These are phyloP conservation scores for Geosmithia flava DNA, from an alignment of 2,329 filamentous ascomycete species.

Conservation along the genomic window DNA sequence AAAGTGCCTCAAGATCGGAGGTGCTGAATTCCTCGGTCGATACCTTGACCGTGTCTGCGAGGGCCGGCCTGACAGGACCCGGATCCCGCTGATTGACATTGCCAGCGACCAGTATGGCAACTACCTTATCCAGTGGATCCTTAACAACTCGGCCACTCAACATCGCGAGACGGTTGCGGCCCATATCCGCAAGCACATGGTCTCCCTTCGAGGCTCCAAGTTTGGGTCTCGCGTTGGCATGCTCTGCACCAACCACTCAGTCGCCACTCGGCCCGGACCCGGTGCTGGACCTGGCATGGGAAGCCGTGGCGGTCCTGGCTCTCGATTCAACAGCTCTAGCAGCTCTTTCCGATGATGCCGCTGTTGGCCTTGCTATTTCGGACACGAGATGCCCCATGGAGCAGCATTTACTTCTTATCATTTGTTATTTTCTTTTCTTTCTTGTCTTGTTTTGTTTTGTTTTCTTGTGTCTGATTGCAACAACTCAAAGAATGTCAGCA, in stretches of 20 bases:
- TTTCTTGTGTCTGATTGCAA: background rate
- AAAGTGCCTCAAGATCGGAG: conserved; percentile 96
- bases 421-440: background rate
- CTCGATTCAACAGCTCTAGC: conserved; percentile 37
- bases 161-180: conserved; percentile 87
- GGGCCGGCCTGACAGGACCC: conserved; percentile 77
- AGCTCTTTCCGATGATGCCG: conserved; percentile 36
- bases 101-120: conserved; percentile 98
- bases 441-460: background rate
- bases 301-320: conserved; percentile 36
- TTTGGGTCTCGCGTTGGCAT: conserved; percentile 97
- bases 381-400: too few relatives aligned
- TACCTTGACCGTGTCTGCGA: conserved; percentile 94
- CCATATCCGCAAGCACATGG: conserved; percentile 98
- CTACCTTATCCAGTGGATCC: conserved; percentile 94
- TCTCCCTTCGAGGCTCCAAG: conserved; percentile 93
- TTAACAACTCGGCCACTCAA: conserved; percentile 75
- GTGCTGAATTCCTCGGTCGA: conserved; percentile 76
- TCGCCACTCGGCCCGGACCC: conserved; percentile 79
- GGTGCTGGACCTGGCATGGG: conserved; percentile 57
- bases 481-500: background rate
- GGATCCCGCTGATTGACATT: conserved; percentile 95
- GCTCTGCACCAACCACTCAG: conserved; percentile 93
- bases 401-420: background rate
- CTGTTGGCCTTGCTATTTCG: background rate